These are phyloP conservation scores for Pseudonitzschia delicatissima DNA, from an alignment of 108 stramenopile species.

Conservation along the genomic window DNA sequence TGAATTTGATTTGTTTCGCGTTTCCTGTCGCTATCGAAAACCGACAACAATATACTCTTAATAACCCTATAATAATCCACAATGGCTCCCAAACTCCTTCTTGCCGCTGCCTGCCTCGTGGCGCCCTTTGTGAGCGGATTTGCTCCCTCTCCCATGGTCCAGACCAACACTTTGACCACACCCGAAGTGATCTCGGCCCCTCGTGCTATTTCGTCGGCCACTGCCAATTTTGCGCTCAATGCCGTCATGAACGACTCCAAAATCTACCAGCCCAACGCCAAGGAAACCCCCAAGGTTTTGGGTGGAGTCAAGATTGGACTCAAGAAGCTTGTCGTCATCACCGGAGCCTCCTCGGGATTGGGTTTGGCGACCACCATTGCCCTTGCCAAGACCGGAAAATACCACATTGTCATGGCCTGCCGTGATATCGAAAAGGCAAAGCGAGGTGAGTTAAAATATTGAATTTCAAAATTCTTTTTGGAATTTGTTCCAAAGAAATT, in stretches of 20 bases:
- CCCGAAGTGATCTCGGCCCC: not conserved
- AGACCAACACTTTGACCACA: not conserved
- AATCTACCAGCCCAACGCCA: slow-evolving; percentile 61
- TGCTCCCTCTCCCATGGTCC: not conserved
- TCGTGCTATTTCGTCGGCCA: not conserved
- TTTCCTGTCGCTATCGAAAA: no score
- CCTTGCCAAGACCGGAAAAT: slow-evolving; percentile 83
- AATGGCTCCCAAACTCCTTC: not conserved
- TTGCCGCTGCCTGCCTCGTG: not conserved
- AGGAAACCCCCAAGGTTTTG: slow-evolving; percentile 78
- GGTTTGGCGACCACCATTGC: slow-evolving; percentile 74
- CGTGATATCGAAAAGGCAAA: slow-evolving; percentile 90
- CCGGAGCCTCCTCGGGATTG: slow-evolving; percentile 90
- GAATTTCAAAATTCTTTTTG: not conserved
- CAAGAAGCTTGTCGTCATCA: slow-evolving; percentile 81
- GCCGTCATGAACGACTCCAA: slow-evolving; percentile 10
- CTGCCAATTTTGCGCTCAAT: not conserved
- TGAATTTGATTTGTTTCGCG: no score
- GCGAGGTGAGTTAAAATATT: slow-evolving; percentile 43
- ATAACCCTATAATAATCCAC: not conserved
- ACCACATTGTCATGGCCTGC: slow-evolving; percentile 92
- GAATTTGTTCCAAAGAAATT: not conserved
- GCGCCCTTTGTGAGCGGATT: not conserved
- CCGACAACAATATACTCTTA: not conserved
- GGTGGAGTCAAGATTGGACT: slow-evolving; percentile 85